Evolutionary conservation across 2,329 filamentous ascomycete genomes (phyloP).

Genomic region (Colletotrichum nymphaeae): DNA sequence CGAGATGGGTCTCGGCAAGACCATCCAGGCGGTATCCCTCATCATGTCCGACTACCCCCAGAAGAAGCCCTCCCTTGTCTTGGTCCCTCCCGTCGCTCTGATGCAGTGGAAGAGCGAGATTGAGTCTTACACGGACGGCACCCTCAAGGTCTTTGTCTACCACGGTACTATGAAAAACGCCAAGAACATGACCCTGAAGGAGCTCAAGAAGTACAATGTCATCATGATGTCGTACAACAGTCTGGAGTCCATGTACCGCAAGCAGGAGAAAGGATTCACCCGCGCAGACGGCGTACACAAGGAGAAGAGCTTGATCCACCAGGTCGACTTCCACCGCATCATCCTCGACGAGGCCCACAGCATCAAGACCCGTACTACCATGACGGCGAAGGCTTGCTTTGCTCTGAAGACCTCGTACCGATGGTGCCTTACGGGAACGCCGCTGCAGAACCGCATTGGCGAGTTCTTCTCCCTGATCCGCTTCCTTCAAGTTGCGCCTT

Average conservation of each 20-base stretch:
- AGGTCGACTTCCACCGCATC: conserved; percentile 87
- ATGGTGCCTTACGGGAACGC: conserved; percentile 96
- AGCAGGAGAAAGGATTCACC: conserved; percentile 90
- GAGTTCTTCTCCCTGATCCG: conserved; percentile 96
- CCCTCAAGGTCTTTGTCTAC: conserved; percentile 89
- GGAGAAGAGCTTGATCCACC: conserved; percentile 83
- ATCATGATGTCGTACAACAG: conserved; percentile 98
- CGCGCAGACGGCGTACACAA: conserved; percentile 85
- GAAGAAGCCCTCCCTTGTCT: conserved; percentile 80
- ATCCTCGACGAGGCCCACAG: conserved; percentile 96
- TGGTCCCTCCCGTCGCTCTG: conserved; percentile 91
- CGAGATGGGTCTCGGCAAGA: conserved; percentile 99
- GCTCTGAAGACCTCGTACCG: conserved; percentile 88
- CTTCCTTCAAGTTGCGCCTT: conserved; percentile 89
- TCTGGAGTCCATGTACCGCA: conserved; percentile 90
- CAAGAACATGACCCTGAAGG: conserved; percentile 79
- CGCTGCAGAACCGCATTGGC: conserved; percentile 95
- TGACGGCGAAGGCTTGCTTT: conserved; percentile 95
- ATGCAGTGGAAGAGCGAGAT: conserved; percentile 96
- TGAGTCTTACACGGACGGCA: conserved; percentile 84
- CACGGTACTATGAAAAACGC: conserved; percentile 88
- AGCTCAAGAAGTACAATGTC: conserved; percentile 87
- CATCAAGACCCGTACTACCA: conserved; percentile 90
- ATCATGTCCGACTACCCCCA: conserved; percentile 98
- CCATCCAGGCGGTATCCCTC: conserved; percentile 95